These are phyloP conservation scores for Phragmites australis DNA, from an alignment of 176 grass and related monocot genomes.

Conservation along the genomic window DNA sequence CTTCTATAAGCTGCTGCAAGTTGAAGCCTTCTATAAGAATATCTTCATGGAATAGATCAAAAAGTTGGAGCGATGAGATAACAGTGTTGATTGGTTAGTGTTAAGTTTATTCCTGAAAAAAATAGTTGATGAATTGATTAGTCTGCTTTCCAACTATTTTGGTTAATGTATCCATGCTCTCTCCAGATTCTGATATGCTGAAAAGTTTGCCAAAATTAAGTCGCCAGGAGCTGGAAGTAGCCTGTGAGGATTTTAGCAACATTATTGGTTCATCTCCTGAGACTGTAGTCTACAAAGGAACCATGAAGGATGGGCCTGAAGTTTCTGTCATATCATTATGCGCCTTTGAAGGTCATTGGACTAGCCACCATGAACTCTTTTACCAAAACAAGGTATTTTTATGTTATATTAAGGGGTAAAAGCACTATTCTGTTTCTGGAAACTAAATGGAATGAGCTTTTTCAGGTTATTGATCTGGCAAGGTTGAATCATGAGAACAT, in stretches of 20 bases:
- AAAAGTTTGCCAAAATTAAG: slow-evolving; percentile 72
- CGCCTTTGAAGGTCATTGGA: slow-evolving; percentile 73
- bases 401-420: not conserved
- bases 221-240: slow-evolving; percentile 85
- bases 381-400: slow-evolving; percentile 78
- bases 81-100: slow-evolving; percentile 66
- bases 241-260: slow-evolving; percentile 99
- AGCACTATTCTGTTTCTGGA: not conserved
- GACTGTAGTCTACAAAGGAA: slow-evolving; percentile 90
- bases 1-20: slow-evolving; percentile 77
- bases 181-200: slow-evolving; percentile 77
- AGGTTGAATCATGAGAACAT: slow-evolving; percentile 85
- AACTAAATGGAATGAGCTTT: slow-evolving; percentile 16
- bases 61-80: slow-evolving; percentile 74
- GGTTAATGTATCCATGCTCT: slow-evolving; percentile 10
- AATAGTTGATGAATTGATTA: not conserved
- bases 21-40: slow-evolving; percentile 66
- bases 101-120: not conserved
- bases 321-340: slow-evolving; percentile 88
- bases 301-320: slow-evolving; percentile 81
- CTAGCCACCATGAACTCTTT: slow-evolving; percentile 81
- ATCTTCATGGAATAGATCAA: slow-evolving; percentile 66
- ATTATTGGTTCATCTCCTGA: slow-evolving; percentile 84
- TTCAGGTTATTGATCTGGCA: slow-evolving; percentile 81
- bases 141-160: not conserved